A percentile compares a stretch with the other conserved stretches of the same genome.
These are phyloP conservation scores for Pneumocystis wakefieldiae DNA, from an alignment of 1,139 yeast species.

Conservation along the genomic window DNA sequence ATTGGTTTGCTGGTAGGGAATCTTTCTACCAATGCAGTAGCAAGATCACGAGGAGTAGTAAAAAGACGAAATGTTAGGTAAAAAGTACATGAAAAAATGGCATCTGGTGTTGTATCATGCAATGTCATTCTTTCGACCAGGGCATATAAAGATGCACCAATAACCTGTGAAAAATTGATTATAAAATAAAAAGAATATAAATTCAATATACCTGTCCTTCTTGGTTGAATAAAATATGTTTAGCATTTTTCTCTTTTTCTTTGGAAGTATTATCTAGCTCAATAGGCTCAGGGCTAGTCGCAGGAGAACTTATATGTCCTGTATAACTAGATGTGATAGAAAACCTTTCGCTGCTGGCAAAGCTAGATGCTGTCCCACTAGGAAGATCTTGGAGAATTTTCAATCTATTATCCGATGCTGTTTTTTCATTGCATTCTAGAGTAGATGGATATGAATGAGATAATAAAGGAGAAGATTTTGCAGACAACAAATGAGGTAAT, in stretches of 20 bases:
- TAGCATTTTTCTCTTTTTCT: not conserved
- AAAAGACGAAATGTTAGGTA: slow-evolving; percentile 68
- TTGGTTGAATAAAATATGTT: slow-evolving; percentile 16
- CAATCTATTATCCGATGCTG: not conserved
- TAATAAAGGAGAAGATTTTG: not conserved
- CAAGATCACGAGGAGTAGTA: slow-evolving; percentile 51
- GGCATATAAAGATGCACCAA: slow-evolving; percentile 72
- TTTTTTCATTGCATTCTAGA: not conserved
- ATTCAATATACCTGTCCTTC: slow-evolving; percentile 32
- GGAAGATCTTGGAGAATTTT: not conserved
- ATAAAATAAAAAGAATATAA: not conserved
- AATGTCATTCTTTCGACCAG: slow-evolving; percentile 58
- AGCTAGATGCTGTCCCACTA: not conserved
- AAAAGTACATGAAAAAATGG: slow-evolving; percentile 58
- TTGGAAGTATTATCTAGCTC: not conserved
- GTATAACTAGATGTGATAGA: not conserved
- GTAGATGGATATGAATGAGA: not conserved
- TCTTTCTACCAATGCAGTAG: slow-evolving; percentile 53
- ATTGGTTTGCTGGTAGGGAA: slow-evolving; percentile 31
- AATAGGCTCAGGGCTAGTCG: not conserved
- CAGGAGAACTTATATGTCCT: not conserved
- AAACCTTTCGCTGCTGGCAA: not conserved
- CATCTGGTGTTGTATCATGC: slow-evolving; percentile 48
- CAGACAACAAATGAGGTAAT: not conserved
- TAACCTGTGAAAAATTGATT: slow-evolving; percentile 9